Evolutionary conservation across 495 filamentous ascomycete species (phyloP), one percentile per base, ranked within the genome.

Genomic region (Alectoria sarmentosa): DNA sequence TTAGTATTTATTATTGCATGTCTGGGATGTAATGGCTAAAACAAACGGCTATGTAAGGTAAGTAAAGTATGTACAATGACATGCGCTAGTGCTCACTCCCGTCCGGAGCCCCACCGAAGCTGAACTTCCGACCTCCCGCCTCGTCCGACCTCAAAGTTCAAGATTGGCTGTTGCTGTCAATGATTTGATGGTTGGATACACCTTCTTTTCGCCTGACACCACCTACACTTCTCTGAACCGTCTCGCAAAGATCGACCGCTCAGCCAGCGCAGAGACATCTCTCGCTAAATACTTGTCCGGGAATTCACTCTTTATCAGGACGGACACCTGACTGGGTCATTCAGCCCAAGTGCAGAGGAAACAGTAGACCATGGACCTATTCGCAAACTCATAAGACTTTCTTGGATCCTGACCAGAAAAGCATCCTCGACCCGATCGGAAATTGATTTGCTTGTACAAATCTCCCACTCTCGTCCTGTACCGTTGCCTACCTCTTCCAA

Each of bases 351-450:
- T 46, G 26, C 60, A 49, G 60, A 39, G 60, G 38, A 32, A 57
- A 46, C 52, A 64, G 62, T 54, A 57, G 62, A 64, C 41, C 21
- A 64, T 64, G 62, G 62, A 64, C 37, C 38, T 38, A 32, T 46
- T 48, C 21, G 26, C 39, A 13, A 46, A 19, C 9, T 42, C 62
- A 64, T 64, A 58, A 64, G 39, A 41, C 23, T 13, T 39, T n/a
- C 62, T 56, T 42, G 54, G 44, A 64, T 17, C 23, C 34, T 26
- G 32, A 44, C 56, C 21, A 37, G 11, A 41, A 60, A 28, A 21
- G 8, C n/a, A 34, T 37, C 8, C 26, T 36, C 54, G 26, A 13
- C 10, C 19, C 52, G 17, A 21, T 23, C n/a, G 1, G 9, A 10
- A 4, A 15, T 21, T 37, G 39, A 23, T 58, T 23, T 21, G 30